Base-by-base conservation (phyloP, 2,329 filamentous ascomycete species). In the Chaetomium strumarium region DNA sequence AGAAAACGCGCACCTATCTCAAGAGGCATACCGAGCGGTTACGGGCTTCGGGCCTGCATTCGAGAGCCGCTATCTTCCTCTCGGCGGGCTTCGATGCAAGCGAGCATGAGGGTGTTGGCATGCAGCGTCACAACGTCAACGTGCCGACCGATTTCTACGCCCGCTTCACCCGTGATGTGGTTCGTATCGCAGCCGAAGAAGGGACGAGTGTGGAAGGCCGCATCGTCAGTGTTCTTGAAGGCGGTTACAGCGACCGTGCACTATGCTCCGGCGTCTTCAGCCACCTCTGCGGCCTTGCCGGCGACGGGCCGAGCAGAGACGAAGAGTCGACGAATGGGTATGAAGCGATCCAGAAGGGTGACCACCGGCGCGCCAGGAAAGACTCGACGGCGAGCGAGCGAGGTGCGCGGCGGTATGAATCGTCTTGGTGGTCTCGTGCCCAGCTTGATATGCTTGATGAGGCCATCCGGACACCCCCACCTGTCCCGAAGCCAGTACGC, bases 91-190 rank as follows among this genome's bases (percentile, higher is more conserved):
- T 99, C 60, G 93, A 99, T 70, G 93, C 93, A 3, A 96, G 91
- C 65, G 90, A 99, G 66, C 95, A 88, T 84, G 93, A 99, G 68
- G 84, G 87, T 16, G 76, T 80, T 4, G 90, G 89, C 3, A 99
- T 99, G 93, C 93, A 99, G 69, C 81, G 93, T 43, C 93, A 99
- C 69, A 86, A 88, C 53, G 91, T 96, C 63, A 96, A 96, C 64
- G 93, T 99, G 2, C 92, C 93, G 0, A 99, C 92, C 0, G 89
- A 92, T 49, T 99, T 99, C 67, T 99, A 97, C 66, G 93, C 93
- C 45, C 83, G 87, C 1, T 86, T 99, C 58, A 92, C 92, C 0
- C 80, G 84, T 41, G 93, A 99, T 64, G 81, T 96, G 3, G 85
- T 95, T 13, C 83, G 79, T 44, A 74, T 99, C 54, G 87, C 95